A percentile compares a stretch with the other conserved stretches of the same genome.
Evolutionary conservation across 1,139 yeast genomes (phyloP).

Genomic region (Fermentozyma sake): DNA sequence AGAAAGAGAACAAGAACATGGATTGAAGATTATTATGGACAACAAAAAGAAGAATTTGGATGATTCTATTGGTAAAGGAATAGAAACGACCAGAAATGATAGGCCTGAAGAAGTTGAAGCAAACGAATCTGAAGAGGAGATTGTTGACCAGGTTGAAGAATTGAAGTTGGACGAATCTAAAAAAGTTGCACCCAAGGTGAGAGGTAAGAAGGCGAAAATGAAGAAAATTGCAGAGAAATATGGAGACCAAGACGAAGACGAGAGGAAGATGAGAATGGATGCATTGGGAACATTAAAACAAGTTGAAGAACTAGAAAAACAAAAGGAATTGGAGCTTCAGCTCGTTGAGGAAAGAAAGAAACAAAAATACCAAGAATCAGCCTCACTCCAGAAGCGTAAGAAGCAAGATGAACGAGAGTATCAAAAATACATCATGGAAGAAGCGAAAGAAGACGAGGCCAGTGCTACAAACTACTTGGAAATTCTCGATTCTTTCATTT

Average conservation of each 20-base stretch:
- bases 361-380: constrained; percentile 16
- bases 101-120: constrained; percentile 3
- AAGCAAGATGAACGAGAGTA: constrained; percentile 43
- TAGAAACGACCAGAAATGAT: constrained; percentile 9
- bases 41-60: constrained; percentile 27
- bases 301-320: constrained; percentile 36
- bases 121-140: constrained; percentile 11
- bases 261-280: constrained; percentile 66
- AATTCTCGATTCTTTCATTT: constrained; percentile 35
- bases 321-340: constrained; percentile 19
- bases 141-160: constrained; percentile 11
- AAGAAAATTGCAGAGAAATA: constrained; percentile 82
- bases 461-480: constrained; percentile 31
- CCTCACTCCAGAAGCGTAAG: constrained; percentile 11
- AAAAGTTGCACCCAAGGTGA: constrained; percentile 31
- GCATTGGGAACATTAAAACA: constrained; percentile 81
- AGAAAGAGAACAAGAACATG: constrained; percentile 43
- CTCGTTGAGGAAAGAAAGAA: constrained; percentile 26
- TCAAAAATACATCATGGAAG: constrained; percentile 39
- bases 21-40: constrained; percentile 36
- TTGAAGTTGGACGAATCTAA: constrained; percentile 6
- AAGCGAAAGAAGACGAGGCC: constrained; percentile 28
- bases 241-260: constrained; percentile 90
- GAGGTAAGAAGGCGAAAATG: constrained; percentile 82
- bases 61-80: constrained; percentile 9